phyloP scores from a whole-genome alignment of 441 rosid genomes.

The Bocquillonia castaneifolia region DNA sequence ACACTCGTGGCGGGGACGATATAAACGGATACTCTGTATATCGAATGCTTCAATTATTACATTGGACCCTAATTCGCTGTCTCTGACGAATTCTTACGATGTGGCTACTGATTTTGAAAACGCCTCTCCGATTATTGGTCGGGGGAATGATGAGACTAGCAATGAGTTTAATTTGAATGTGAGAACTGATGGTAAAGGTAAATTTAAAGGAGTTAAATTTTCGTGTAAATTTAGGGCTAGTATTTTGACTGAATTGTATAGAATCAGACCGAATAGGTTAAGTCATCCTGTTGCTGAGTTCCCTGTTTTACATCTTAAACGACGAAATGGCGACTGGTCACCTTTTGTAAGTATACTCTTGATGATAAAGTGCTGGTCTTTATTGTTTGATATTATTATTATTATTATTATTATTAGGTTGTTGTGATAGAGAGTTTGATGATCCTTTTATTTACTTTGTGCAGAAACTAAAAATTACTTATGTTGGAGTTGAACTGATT shows the following conservation, averaged over 20 bases:
- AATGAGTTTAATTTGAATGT: constrained; percentile 76
- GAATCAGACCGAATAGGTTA: constrained; percentile 67
- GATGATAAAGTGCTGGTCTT: not conserved
- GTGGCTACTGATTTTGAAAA: constrained; percentile 70
- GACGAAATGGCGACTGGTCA: constrained; percentile 79
- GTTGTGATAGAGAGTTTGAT: not conserved
- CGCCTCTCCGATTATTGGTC: constrained; percentile 64
- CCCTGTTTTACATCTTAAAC: constrained; percentile 76
- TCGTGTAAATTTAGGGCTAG: constrained; percentile 79
- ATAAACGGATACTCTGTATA: constrained; percentile 88
- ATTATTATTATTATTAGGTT: no score
- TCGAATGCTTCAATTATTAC: constrained; percentile 63
- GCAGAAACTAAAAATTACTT: constrained; percentile 89
- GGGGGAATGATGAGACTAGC: constrained; percentile 56
- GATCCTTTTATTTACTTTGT: not conserved
- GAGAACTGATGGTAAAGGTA: constrained; percentile 90
- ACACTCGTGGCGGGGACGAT: constrained; percentile 99
- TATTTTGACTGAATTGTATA: constrained; percentile 78
- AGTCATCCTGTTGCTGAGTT: constrained; percentile 75
- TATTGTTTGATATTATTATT: no score
- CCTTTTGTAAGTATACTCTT: constrained; percentile 46
- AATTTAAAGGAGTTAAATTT: constrained; percentile 78
- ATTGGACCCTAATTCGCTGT: constrained; percentile 74
- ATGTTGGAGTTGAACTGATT: constrained; percentile 74
- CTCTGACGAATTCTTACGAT: constrained; percentile 79